Evolutionary conservation across 805 yeast genomes (phyloP).

Genomic region (Spathaspora boniae): DNA sequence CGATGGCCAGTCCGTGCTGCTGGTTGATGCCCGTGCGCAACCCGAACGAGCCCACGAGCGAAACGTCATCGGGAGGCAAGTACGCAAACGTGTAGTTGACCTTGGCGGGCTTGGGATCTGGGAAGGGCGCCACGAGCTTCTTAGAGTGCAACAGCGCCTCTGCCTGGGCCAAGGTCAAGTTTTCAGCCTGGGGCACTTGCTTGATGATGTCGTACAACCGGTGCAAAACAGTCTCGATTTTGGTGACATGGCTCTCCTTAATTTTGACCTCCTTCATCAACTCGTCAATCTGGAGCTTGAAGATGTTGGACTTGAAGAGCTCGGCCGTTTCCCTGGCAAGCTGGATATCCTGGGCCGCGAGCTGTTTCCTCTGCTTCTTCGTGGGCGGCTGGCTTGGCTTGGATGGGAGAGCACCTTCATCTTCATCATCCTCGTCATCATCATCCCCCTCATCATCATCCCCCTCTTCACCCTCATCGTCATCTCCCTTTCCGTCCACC

Average conservation of each 20-base stretch:
- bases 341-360: conserved; percentile 80
- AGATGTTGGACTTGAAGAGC: conserved; percentile 88
- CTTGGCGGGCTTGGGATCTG: conserved; percentile 81
- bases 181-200: conserved; percentile 55
- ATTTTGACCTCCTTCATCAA: conserved; percentile 74
- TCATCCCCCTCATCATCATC: conserved; percentile 15
- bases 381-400: conserved; percentile 18
- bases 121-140: conserved; percentile 71
- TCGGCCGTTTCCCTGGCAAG: conserved; percentile 92
- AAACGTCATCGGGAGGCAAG: conserved; percentile 65
- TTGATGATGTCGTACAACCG: conserved; percentile 66
- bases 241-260: conserved; percentile 61
- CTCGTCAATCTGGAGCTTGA: conserved; percentile 93
- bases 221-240: conserved; percentile 73
- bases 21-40: conserved; percentile 73
- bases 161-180: conserved; percentile 55
- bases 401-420: conserved; percentile 10
- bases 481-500: conserved; percentile 12
- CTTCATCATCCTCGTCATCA: conserved; percentile 15
- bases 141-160: conserved; percentile 49
- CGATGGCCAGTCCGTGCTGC: conserved; percentile 65
- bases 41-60: conserved; percentile 87
- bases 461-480: conserved; percentile 26
- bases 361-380: conserved; percentile 35
- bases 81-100: conserved; percentile 71